Conservation (phyloP, 2,329 filamentous ascomycete species). For the Ramularia collo-cygni region DNA sequence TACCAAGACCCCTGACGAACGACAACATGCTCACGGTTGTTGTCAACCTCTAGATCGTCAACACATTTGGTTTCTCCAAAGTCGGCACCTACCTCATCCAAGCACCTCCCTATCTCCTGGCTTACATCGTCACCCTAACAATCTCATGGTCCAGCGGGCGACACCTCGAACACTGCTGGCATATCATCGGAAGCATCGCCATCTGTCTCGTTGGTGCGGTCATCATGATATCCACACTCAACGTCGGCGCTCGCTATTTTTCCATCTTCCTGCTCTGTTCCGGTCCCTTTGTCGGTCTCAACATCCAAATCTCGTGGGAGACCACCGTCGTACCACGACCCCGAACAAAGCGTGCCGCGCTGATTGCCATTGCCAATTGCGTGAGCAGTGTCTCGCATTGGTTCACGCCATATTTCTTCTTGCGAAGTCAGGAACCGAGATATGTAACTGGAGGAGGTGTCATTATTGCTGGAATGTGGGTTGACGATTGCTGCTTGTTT, state of each 20-base stretch:
- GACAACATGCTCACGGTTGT: not conserved
- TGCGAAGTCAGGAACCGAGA: slow-evolving; percentile 10
- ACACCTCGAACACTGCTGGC: slow-evolving; percentile 5
- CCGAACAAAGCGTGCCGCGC: slow-evolving; percentile 6
- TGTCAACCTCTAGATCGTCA: slow-evolving; percentile 1
- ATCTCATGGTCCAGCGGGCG: slow-evolving; percentile 8
- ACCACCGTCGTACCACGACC: slow-evolving; percentile 6
- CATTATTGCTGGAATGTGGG: slow-evolving; percentile 12
- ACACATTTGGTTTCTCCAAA: slow-evolving; percentile 7
- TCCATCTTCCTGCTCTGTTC: slow-evolving; percentile 8
- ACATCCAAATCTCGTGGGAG: slow-evolving; percentile 10
- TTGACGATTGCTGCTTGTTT: slow-evolving; percentile 10
- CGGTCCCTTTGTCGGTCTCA: slow-evolving; percentile 5
- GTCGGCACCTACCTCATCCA: slow-evolving; percentile 9
- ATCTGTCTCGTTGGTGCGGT: slow-evolving; percentile 6
- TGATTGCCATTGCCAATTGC: slow-evolving; percentile 7
- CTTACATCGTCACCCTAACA: slow-evolving; percentile 4
- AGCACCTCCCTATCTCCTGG: slow-evolving; percentile 4
- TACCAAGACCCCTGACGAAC: slow-evolving; percentile 1
- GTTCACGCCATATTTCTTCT: slow-evolving; percentile 14
- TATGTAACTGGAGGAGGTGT: slow-evolving; percentile 12
- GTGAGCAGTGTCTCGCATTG: slow-evolving; percentile 9
- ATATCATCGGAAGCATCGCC: slow-evolving; percentile 5
- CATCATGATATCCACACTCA: slow-evolving; percentile 8
- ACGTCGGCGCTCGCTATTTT: slow-evolving; percentile 7